Evolutionary conservation across 164 flowering plant species (phyloP).

Genomic region (Magnolia changhungtana): DNA sequence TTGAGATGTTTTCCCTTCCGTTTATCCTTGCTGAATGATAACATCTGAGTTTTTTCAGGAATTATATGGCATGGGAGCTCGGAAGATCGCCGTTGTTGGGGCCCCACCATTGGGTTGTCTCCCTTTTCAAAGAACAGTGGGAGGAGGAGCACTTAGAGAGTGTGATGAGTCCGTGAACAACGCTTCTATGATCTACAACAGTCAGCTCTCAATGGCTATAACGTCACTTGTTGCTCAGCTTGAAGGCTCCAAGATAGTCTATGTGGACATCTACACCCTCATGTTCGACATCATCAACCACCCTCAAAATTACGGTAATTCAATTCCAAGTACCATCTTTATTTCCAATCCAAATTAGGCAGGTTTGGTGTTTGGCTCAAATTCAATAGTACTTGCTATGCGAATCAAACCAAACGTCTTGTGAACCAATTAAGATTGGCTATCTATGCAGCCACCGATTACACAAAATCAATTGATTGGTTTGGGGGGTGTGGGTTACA

Average conservation of each 20-base stretch:
- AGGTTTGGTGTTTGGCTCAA: no score
- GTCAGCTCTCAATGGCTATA: background rate
- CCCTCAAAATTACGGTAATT: conserved; percentile 4
- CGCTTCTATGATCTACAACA: background rate
- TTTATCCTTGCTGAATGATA: no score
- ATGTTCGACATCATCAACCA: background rate
- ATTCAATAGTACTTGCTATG: no score
- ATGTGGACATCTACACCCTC: conserved; percentile 2
- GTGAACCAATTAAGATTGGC: no score
- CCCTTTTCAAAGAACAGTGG: conserved; percentile 5
- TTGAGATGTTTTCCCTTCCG: no score
- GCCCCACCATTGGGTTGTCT: conserved; percentile 14
- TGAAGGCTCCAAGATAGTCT: background rate
- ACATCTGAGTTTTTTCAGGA: background rate
- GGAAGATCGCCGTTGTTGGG: conserved; percentile 8
- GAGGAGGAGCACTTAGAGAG: conserved; percentile 4
- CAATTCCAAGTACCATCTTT: background rate
- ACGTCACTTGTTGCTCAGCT: background rate
- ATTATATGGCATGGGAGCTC: conserved; percentile 12
- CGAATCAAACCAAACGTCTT: no score
- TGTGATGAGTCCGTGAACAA: conserved; percentile 6
- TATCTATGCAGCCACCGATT: no score
- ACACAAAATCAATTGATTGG: no score
- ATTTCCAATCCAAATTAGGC: no score
- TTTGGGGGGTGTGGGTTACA: no score